phyloP scores from a whole-genome alignment of 2,329 filamentous ascomycete genomes.

The Colletotrichum cordylinicola region DNA sequence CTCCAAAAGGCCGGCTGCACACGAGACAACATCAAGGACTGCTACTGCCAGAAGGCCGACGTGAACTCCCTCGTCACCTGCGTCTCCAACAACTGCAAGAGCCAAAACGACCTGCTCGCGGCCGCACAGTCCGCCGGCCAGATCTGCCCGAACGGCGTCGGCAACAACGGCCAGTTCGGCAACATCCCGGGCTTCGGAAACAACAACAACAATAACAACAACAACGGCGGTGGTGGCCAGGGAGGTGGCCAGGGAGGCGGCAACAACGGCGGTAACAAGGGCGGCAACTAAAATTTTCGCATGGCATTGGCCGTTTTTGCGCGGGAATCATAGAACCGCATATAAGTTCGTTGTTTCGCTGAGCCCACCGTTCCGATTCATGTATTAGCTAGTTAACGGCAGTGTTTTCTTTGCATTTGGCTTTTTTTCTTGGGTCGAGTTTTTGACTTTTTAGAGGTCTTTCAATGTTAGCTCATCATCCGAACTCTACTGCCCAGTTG shows the following conservation, averaged over 20 bases:
- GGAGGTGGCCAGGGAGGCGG: neutral
- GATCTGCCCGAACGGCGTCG: neutral
- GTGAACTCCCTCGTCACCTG: slow-evolving; percentile 11
- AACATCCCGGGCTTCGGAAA: neutral
- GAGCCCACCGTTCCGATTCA: neutral
- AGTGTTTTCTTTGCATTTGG: neutral
- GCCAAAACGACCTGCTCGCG: slow-evolving; percentile 13
- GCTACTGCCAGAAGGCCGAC: slow-evolving; percentile 18
- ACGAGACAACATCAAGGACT: slow-evolving; percentile 14
- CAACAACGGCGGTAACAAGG: neutral
- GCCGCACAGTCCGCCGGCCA: slow-evolving; percentile 14
- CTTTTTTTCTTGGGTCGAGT: neutral
- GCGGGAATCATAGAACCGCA: neutral
- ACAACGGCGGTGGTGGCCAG: neutral
- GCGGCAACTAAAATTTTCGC: neutral
- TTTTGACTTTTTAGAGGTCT: neutral
- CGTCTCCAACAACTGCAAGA: slow-evolving; percentile 7
- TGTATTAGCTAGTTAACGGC: neutral
- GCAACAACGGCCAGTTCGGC: neutral
- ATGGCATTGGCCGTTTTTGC: neutral
- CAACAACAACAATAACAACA: neutral
- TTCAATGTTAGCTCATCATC: neutral
- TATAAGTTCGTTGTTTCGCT: neutral
- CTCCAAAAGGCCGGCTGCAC: slow-evolving; percentile 15
- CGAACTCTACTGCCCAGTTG: neutral